A percentile compares a stretch with the other conserved stretches of the same genome.
phyloP scores from a whole-genome alignment of 2,329 filamentous ascomycete species.

The Lanzia echinophila region DNA sequence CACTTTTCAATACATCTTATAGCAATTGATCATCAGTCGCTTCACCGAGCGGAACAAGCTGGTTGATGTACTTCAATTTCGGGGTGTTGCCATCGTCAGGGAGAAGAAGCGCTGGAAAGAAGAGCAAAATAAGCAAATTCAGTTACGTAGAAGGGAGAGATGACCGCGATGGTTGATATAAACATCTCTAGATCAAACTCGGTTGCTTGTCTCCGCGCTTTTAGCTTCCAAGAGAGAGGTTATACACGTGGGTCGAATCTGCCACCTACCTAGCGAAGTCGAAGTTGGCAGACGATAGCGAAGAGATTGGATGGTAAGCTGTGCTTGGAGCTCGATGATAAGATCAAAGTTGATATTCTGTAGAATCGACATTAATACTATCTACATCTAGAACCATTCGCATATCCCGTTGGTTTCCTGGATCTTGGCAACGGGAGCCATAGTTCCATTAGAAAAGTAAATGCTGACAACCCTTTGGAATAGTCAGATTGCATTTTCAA shows the following conservation, averaged over 20 bases:
- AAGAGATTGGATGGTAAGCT: background rate
- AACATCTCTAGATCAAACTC: background rate
- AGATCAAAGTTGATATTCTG: background rate
- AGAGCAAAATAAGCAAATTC: background rate
- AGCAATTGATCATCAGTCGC: background rate
- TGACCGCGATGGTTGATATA: background rate
- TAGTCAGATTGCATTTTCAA: background rate
- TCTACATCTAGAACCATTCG: background rate
- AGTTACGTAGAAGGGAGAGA: background rate
- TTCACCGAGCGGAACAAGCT: background rate
- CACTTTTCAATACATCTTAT: background rate
- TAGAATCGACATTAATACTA: background rate
- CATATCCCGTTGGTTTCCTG: background rate
- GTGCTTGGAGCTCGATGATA: background rate
- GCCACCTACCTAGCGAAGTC: background rate
- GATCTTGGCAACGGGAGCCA: background rate
- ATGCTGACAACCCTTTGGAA: background rate
- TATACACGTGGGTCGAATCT: background rate
- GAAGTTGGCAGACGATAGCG: background rate
- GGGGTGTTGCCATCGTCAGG: background rate
- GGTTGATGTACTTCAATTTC: background rate
- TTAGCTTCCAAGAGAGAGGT: background rate
- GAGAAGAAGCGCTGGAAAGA: background rate
- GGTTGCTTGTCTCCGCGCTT: background rate
- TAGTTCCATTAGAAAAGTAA: background rate